Conservation (phyloP, 2,329 filamentous ascomycete genomes). For the Alternaria atra region DNA sequence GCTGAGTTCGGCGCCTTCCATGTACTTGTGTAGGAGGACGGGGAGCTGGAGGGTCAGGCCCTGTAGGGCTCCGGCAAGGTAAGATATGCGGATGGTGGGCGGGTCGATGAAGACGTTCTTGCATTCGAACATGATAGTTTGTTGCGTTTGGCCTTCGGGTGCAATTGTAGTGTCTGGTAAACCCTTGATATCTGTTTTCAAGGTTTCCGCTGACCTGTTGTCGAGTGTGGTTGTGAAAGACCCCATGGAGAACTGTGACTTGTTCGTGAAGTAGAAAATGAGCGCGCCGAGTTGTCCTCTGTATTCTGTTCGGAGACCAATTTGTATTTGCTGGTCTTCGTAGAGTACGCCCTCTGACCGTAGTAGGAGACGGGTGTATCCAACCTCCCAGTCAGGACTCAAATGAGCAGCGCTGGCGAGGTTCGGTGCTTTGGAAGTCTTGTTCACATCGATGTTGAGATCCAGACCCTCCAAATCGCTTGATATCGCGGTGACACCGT, state of each 20-base stretch:
- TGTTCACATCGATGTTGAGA: slow-evolving; percentile 69
- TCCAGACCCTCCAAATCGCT: slow-evolving; percentile 80
- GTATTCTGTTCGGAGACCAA: slow-evolving; percentile 93
- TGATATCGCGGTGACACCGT: slow-evolving; percentile 61
- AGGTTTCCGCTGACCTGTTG: slow-evolving; percentile 69
- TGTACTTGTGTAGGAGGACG: slow-evolving; percentile 91
- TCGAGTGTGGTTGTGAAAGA: slow-evolving; percentile 96
- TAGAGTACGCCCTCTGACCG: slow-evolving; percentile 87
- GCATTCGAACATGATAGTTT: slow-evolving; percentile 94
- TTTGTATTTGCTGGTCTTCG: slow-evolving; percentile 92
- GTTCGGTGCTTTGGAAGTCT: slow-evolving; percentile 75
- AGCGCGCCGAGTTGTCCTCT: slow-evolving; percentile 93
- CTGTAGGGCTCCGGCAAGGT: slow-evolving; percentile 91
- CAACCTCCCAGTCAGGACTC: slow-evolving; percentile 92
- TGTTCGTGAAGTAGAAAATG: slow-evolving; percentile 96
- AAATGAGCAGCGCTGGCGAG: slow-evolving; percentile 91
- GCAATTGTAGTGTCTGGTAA: slow-evolving; percentile 83
- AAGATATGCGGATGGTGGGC: slow-evolving; percentile 92
- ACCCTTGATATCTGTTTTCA: slow-evolving; percentile 88
- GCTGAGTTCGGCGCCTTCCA: slow-evolving; percentile 87
- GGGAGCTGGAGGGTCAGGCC: slow-evolving; percentile 91
- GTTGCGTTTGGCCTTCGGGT: slow-evolving; percentile 81
- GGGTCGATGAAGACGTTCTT: slow-evolving; percentile 81
- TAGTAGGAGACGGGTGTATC: slow-evolving; percentile 84
- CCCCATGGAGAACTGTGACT: slow-evolving; percentile 81